Evolutionary conservation across 768 basidiomycete species (phyloP).

Genomic region (Boletus rubropictus): DNA sequence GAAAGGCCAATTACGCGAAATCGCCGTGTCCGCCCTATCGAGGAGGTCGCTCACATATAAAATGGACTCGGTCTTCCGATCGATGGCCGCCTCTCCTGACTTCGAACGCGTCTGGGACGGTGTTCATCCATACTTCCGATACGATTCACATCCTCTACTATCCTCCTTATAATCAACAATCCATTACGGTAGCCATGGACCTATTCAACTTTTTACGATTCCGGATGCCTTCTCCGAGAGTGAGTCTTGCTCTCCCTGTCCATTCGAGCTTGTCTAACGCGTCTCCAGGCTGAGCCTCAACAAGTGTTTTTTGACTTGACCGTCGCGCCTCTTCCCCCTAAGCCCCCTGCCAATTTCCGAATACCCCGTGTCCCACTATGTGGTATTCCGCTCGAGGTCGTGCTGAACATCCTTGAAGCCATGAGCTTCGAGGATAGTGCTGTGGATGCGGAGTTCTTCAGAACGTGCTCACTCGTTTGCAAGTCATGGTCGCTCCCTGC

Average conservation of each 20-base stretch:
- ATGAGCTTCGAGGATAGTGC: slow-evolving; percentile 39
- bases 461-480: slow-evolving; percentile 57
- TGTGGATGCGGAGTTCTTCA: slow-evolving; percentile 40
- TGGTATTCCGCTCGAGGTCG: slow-evolving; percentile 57
- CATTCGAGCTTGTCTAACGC: slow-evolving; percentile 4
- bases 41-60: slow-evolving; percentile 25
- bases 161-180: slow-evolving; percentile 21
- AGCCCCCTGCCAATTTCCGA: slow-evolving; percentile 11
- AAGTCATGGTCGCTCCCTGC: slow-evolving; percentile 58
- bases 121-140: slow-evolving; percentile 14
- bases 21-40: slow-evolving; percentile 20
- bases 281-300: slow-evolving; percentile 29
- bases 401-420: slow-evolving; percentile 56
- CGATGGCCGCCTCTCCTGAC: slow-evolving; percentile 14
- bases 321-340: slow-evolving; percentile 23
- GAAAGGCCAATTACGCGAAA: slow-evolving; percentile 20
- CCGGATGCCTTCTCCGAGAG: slow-evolving; percentile 21
- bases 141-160: slow-evolving; percentile 15
- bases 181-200: slow-evolving; percentile 23
- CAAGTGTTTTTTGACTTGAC: slow-evolving; percentile 38
- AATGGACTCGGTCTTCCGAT: slow-evolving; percentile 13
- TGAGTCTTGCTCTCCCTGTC: slow-evolving; percentile 9
- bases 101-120: slow-evolving; percentile 21
- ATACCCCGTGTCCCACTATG: slow-evolving; percentile 20
- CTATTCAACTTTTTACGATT: slow-evolving; percentile 21